These are phyloP conservation scores for Acorus gramineus DNA, from an alignment of 106 monocot species.

Conservation along the genomic window DNA sequence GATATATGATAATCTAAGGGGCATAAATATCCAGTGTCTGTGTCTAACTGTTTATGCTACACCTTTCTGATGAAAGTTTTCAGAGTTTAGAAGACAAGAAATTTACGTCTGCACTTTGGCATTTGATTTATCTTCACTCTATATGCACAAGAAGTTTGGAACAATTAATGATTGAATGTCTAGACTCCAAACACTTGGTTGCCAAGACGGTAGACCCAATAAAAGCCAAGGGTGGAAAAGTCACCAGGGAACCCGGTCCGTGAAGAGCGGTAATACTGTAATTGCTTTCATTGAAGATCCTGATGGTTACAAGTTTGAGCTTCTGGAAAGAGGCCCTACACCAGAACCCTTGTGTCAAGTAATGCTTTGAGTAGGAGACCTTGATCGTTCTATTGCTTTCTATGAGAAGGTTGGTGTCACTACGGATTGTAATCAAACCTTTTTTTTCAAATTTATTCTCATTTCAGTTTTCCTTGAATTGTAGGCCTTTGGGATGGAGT, in stretches of 20 bases:
- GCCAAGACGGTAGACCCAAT: slow-evolving; percentile 63
- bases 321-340: slow-evolving; percentile 65
- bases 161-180: no score
- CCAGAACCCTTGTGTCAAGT: slow-evolving; percentile 90
- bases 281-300: slow-evolving; percentile 90
- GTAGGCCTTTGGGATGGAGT: slow-evolving; percentile 97
- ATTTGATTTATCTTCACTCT: no score
- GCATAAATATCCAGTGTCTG: no score
- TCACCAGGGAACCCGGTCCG: slow-evolving; percentile 84
- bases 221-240: slow-evolving; percentile 85
- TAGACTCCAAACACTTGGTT: slow-evolving; percentile 29
- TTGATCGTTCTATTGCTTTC: slow-evolving; percentile 63
- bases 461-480: not conserved
- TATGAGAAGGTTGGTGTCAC: slow-evolving; percentile 53
- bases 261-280: slow-evolving; percentile 64
- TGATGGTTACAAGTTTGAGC: slow-evolving; percentile 91
- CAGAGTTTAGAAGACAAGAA: no score
- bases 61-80: no score
- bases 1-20: no score
- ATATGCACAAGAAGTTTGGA: no score
- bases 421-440: not conserved
- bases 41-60: no score
- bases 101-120: no score
- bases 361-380: slow-evolving; percentile 84
- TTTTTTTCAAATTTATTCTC: not conserved